These are phyloP conservation scores for Cladorrhinum sp. DNA, from an alignment of 2,329 filamentous ascomycete species.

Conservation along the genomic window DNA sequence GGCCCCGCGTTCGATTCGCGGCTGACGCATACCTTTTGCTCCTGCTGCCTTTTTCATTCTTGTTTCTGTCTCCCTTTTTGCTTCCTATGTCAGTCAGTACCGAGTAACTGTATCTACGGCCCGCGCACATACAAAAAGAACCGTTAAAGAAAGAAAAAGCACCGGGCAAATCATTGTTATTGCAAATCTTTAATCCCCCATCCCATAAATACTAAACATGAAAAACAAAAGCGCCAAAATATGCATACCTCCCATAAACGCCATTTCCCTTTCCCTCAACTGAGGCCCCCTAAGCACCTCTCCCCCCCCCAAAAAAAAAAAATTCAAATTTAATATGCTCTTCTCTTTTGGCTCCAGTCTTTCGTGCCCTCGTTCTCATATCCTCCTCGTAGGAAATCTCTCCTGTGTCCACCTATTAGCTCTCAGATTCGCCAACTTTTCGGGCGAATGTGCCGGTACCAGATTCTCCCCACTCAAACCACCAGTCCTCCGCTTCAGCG, in stretches of 20 bases:
- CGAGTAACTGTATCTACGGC: no score
- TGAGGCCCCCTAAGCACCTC: not conserved
- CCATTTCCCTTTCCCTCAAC: not conserved
- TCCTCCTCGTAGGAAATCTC: conserved; percentile 38
- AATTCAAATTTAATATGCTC: no score
- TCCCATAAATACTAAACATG: not conserved
- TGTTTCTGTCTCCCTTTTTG: no score
- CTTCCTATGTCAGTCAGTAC: no score
- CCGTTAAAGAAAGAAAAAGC: not conserved
- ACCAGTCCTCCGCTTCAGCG: not conserved
- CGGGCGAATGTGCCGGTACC: conserved; percentile 26
- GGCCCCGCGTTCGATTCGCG: conserved; percentile 35
- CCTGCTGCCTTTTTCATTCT: no score
- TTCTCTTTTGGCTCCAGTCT: not conserved
- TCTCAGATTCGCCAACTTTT: conserved; percentile 40
- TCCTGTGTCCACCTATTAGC: conserved; percentile 39
- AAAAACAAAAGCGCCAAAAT: not conserved
- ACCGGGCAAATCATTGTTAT: not conserved
- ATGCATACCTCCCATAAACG: not conserved
- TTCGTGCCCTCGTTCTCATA: conserved; percentile 12
- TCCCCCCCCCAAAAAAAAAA: no score
- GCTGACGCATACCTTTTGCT: conserved; percentile 24
- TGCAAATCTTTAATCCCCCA: not conserved
- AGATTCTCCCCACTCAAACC: not conserved
- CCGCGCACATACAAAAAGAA: no score